Conservation (phyloP, 208 protist genomes). For the Trypanosoma boissoni region DNA sequence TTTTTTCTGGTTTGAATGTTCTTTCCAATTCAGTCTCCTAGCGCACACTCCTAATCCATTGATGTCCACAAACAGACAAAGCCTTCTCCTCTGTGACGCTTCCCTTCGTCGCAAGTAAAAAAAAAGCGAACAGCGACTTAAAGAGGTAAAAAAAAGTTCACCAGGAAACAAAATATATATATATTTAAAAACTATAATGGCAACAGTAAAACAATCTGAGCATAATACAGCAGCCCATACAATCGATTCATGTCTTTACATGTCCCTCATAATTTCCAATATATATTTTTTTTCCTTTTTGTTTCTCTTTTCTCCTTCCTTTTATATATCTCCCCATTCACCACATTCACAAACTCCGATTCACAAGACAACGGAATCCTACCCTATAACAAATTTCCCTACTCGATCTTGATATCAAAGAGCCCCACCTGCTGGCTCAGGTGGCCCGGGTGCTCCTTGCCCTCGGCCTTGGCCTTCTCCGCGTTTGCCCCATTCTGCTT, state of each 20-base stretch:
- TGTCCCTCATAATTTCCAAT: too few relatives aligned
- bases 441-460: constrained; percentile 76
- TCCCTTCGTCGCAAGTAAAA: neutral
- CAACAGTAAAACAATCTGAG: too few relatives aligned
- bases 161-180: too few relatives aligned
- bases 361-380: neutral
- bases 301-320: neutral
- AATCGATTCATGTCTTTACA: too few relatives aligned
- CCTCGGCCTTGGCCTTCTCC: constrained; percentile 75
- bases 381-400: constrained; percentile 7
- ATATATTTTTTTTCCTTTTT: neutral
- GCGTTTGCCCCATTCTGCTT: constrained; percentile 82
- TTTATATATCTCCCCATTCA: neutral
- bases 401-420: constrained; percentile 89
- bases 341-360: neutral
- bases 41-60: constrained; percentile 6
- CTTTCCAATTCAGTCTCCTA: neutral
- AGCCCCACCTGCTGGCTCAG: constrained; percentile 66
- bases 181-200: too few relatives aligned
- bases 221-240: too few relatives aligned
- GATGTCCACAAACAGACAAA: constrained; percentile 14
- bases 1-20: constrained; percentile 1
- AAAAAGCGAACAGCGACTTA: neutral
- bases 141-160: neutral
- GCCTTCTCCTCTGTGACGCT: neutral